Base-by-base conservation (phyloP, 495 filamentous ascomycete genomes). In the Neurospora cerealis region DNA sequence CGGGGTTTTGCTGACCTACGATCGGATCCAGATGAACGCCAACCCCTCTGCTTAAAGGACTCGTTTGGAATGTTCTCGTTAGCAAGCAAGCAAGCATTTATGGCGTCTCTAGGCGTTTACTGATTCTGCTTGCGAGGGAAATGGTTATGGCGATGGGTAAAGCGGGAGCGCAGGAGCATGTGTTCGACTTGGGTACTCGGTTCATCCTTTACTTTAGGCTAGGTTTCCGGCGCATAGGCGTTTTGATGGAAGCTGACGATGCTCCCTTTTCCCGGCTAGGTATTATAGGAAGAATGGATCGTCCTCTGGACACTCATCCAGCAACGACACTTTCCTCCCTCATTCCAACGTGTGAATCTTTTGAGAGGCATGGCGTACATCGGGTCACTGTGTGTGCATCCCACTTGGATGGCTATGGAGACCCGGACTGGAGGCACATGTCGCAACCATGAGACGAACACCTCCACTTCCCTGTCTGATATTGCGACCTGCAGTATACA, bases 21-120 rank as follows among this genome's bases (percentile, higher is more conserved):
- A 28, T 54, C 11, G 17, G 34, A 28, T 13, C 9, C 40, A 86
- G 86, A 90, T 90, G 88, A 90, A 90, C 86, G 87, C 88, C 78
- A 90, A 89, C 84, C 88, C 88, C 44, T 86, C 86, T 69, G 76
- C 87, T 66, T 88, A 86, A 81, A 69, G 24, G 3, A 70, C 72
- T 74, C 11, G 1, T 34, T 21, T 74, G 28, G 40, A 39, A 48
- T 17, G 3, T 37, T 74, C 40, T 41, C 15, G 17, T 37, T 71
- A 10, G 48, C 38, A 17, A n/a, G 28, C 7, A 17, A 38, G 48
- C 60, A 69, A 24, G 24, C 28, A 62, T 32, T 34, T 15, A 34
- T 34, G 54, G 54, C 54, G 54, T 62, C 54, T 34, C 54, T 60
- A n/a, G 70, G 34, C 41, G 40, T 48, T 54, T 28, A 54, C 48